A percentile compares a stretch with the other conserved stretches of the same genome.
Evolutionary conservation across 768 basidiomycete genomes (phyloP).

Genomic region (Amanita thiersii): DNA sequence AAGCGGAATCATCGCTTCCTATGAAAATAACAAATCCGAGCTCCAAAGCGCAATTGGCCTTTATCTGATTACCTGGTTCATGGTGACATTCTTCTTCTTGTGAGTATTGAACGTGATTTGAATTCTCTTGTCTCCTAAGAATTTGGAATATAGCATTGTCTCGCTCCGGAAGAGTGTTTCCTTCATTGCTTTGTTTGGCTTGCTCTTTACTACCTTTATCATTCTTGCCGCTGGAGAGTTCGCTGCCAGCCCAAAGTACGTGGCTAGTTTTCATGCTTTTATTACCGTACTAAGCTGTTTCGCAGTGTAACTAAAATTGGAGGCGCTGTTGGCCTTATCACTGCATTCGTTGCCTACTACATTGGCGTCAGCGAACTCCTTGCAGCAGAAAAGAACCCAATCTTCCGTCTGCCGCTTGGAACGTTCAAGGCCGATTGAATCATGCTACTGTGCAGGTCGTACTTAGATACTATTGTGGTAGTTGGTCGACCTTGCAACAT

Average conservation of each 20-base stretch:
- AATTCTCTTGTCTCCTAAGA: neutral
- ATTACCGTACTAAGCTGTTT: conserved; percentile 3
- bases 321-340: conserved; percentile 35
- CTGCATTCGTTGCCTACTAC: conserved; percentile 41
- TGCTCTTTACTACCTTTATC: conserved; percentile 32
- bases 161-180: conserved; percentile 29
- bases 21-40: conserved; percentile 25
- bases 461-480: neutral
- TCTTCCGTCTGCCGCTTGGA: conserved; percentile 34
- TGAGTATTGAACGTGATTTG: conserved; percentile 24
- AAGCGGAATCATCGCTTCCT: conserved; percentile 53
- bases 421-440: conserved; percentile 10
- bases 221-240: conserved; percentile 34
- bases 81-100: conserved; percentile 65
- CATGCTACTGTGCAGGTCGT: neutral
- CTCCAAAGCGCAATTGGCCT: conserved; percentile 57
- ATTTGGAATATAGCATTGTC: conserved; percentile 21
- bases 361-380: conserved; percentile 37
- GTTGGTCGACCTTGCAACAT: neutral
- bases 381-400: conserved; percentile 28
- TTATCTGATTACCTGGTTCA: conserved; percentile 66
- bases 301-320: conserved; percentile 31
- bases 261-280: neutral
- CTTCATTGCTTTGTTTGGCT: conserved; percentile 29
- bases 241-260: conserved; percentile 20